Evolutionary conservation across 2,329 filamentous ascomycete genomes (phyloP).

Genomic region (Tolypocladium amazonense): DNA sequence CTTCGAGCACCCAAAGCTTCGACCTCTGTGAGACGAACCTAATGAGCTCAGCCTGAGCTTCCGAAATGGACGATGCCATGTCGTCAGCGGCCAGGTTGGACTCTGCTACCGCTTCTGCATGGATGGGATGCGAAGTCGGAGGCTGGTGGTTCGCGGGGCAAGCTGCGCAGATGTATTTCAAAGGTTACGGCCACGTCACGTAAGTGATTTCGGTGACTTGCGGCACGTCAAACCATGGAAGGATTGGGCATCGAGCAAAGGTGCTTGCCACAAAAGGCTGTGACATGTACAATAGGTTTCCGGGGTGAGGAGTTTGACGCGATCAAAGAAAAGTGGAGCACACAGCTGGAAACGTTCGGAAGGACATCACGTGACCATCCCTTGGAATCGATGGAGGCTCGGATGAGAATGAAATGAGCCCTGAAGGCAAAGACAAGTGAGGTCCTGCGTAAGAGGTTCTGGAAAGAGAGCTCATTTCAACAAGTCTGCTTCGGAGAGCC

Average conservation of each 20-base stretch:
- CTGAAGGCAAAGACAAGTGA: neutral
- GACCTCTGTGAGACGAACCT: slow-evolving; percentile 27
- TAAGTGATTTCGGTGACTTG: slow-evolving; percentile 4
- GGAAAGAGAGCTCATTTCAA: too few relatives aligned
- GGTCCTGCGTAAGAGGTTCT: neutral
- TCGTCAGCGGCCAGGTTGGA: slow-evolving; percentile 8
- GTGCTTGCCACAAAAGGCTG: neutral
- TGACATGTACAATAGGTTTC: neutral
- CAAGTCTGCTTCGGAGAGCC: neutral
- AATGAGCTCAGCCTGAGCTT: slow-evolving; percentile 49
- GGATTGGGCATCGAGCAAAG: neutral
- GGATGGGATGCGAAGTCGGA: slow-evolving; percentile 1
- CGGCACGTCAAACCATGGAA: slow-evolving; percentile 5
- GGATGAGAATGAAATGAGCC: neutral
- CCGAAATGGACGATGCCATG: slow-evolving; percentile 28
- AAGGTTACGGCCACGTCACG: slow-evolving; percentile 3
- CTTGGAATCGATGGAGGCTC: neutral
- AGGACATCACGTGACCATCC: slow-evolving; percentile 7
- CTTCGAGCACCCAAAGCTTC: neutral
- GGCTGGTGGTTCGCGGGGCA: neutral
- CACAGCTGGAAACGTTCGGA: neutral
- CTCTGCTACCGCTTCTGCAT: slow-evolving; percentile 7
- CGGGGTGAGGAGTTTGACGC: slow-evolving; percentile 13
- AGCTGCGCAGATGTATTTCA: neutral
- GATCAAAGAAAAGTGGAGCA: slow-evolving; percentile 10